These are phyloP conservation scores for Microbotryum silenes-acaulis DNA, from an alignment of 1,284 basidiomycete genomes.

Conservation along the genomic window DNA sequence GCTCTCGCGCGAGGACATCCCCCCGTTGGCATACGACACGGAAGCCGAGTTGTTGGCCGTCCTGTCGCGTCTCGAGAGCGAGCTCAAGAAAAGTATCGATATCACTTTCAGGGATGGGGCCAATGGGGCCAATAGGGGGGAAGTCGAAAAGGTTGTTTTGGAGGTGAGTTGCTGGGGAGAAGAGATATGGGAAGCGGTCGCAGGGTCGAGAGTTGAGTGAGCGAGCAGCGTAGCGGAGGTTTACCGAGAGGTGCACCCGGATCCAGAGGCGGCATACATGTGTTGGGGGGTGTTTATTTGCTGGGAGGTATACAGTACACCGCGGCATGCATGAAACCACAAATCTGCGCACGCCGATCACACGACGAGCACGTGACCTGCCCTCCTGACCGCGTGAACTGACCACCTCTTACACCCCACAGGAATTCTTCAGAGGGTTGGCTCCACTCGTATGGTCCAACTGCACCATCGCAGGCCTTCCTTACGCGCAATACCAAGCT, in stretches of 20 bases:
- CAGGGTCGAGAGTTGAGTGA: not conserved
- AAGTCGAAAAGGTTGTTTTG: slow-evolving; percentile 14
- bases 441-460: slow-evolving; percentile 13
- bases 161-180: slow-evolving; percentile 5
- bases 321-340: too few species aligned
- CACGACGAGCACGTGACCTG: too few species aligned
- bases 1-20: slow-evolving; percentile 13
- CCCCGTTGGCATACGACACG: slow-evolving; percentile 17
- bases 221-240: not conserved
- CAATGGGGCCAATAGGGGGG: not conserved
- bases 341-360: too few species aligned
- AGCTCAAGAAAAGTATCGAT: not conserved
- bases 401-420: not conserved
- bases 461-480: slow-evolving; percentile 17
- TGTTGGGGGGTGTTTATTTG: too few species aligned
- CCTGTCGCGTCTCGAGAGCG: slow-evolving; percentile 10
- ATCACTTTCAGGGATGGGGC: slow-evolving; percentile 3
- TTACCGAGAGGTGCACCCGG: not conserved
- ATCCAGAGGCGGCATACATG: not conserved
- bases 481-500: slow-evolving; percentile 9
- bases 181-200: not conserved
- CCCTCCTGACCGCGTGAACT: not conserved
- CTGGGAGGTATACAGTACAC: too few species aligned
- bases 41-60: slow-evolving; percentile 21
- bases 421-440: slow-evolving; percentile 23